These are phyloP conservation scores for Trichosporon sp. DNA, from an alignment of 1,284 basidiomycete genomes.

Conservation along the genomic window DNA sequence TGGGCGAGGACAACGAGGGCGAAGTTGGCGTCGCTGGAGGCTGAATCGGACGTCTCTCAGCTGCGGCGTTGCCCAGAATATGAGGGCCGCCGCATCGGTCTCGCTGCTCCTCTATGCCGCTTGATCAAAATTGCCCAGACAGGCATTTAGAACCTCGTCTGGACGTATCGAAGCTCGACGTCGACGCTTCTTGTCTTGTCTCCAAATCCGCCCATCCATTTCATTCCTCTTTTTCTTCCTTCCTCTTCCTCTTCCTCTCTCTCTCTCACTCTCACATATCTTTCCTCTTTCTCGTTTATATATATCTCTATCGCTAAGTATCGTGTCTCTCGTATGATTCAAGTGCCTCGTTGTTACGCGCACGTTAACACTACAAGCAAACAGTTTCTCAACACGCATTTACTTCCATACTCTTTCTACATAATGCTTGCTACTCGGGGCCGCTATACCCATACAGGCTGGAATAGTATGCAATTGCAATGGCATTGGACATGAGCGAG, in stretches of 20 bases:
- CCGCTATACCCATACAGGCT: constrained; percentile 1
- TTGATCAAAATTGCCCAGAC: no score
- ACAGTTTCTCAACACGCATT: neutral
- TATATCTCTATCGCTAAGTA: constrained; percentile 3
- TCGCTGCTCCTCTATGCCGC: no score
- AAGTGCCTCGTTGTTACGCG: constrained; percentile 1
- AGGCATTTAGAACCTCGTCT: no score
- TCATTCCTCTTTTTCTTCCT: neutral
- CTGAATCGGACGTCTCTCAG: neutral
- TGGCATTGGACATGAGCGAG: constrained; percentile 2
- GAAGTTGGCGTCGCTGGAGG: constrained; percentile 23
- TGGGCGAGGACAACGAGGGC: constrained; percentile 34
- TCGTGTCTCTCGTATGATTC: constrained; percentile 3
- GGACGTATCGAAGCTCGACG: neutral
- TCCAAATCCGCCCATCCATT: neutral
- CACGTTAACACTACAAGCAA: neutral
- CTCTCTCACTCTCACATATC: neutral
- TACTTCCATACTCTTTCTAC: constrained; percentile 1
- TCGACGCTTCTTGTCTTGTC: neutral
- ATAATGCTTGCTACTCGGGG: constrained; percentile 4
- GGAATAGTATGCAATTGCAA: constrained; percentile 1
- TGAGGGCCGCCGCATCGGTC: no score
- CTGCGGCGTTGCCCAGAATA: neutral
- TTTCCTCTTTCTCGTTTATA: neutral
- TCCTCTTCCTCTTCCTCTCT: neutral